phyloP scores from a whole-genome alignment of 192 early-diverging fungal species.

The Dimargaris cristalligena region DNA sequence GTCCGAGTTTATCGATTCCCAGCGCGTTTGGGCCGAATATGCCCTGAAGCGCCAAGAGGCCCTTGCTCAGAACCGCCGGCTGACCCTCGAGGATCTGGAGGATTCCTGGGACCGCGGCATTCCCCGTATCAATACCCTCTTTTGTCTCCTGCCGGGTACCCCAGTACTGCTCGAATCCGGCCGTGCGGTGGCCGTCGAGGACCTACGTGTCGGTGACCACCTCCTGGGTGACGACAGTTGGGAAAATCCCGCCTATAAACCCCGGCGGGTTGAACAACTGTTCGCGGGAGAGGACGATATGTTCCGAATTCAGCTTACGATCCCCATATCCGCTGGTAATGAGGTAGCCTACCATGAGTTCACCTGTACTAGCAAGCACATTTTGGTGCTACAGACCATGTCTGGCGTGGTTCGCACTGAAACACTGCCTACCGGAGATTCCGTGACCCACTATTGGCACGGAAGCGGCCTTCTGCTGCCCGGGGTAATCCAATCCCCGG shows the following conservation, averaged over 20 bases:
- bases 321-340: not conserved
- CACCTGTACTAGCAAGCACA: slow-evolving; percentile 8
- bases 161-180: slow-evolving; percentile 17
- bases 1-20: slow-evolving; percentile 97
- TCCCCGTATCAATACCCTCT: slow-evolving; percentile 95
- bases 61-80: slow-evolving; percentile 84
- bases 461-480: no score
- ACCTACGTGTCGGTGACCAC: slow-evolving; percentile 14
- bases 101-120: slow-evolving; percentile 98
- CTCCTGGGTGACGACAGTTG: slow-evolving; percentile 20
- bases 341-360: no score
- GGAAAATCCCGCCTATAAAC: slow-evolving; percentile 13
- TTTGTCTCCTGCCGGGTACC: slow-evolving; percentile 27
- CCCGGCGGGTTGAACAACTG: slow-evolving; percentile 16
- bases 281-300: slow-evolving; percentile 14
- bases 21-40: slow-evolving; percentile 98
- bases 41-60: slow-evolving; percentile 95
- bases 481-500: no score
- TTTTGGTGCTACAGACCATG: not conserved
- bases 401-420: slow-evolving; percentile 2
- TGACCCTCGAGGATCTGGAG: slow-evolving; percentile 97
- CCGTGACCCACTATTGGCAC: no score
- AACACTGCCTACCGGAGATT: no score
- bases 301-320: slow-evolving; percentile 12
- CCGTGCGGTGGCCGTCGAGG: slow-evolving; percentile 14